phyloP scores from a whole-genome alignment of 805 yeast species.

The Ogataea wickerhamii region DNA sequence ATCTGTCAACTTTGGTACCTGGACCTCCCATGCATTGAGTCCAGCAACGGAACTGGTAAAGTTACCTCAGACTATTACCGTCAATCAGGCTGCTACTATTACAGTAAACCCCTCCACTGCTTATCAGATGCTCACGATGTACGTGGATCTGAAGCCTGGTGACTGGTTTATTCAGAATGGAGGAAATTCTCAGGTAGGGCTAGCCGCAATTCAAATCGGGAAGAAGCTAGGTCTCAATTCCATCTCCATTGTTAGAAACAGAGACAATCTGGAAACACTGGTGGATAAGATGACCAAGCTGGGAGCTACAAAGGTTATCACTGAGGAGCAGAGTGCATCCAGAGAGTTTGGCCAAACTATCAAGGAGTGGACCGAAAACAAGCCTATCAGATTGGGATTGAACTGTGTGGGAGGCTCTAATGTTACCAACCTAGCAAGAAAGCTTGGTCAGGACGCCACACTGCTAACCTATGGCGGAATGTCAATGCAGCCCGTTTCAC shows the following conservation, averaged over 20 bases:
- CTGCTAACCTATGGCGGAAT: constrained; percentile 95
- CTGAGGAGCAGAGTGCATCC: constrained; percentile 79
- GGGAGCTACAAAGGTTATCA: constrained; percentile 88
- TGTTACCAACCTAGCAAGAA: constrained; percentile 77
- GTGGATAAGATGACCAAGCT: constrained; percentile 49
- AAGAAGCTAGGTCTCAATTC: constrained; percentile 75
- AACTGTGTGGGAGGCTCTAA: constrained; percentile 94
- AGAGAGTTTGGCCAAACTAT: constrained; percentile 61
- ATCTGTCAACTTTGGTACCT: constrained; percentile 80
- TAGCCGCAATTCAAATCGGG: constrained; percentile 86
- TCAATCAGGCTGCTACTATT: constrained; percentile 78
- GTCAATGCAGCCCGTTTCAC: constrained; percentile 91
- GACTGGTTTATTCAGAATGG: constrained; percentile 97
- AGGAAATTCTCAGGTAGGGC: constrained; percentile 93
- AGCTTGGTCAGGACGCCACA: constrained; percentile 68
- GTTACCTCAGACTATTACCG: constrained; percentile 51
- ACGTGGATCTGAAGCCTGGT: constrained; percentile 55
- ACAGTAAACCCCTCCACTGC: constrained; percentile 94
- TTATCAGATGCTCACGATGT: constrained; percentile 76
- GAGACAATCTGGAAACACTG: constrained; percentile 68
- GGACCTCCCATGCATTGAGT: constrained; percentile 78
- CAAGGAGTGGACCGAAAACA: constrained; percentile 48
- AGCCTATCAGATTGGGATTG: constrained; percentile 69
- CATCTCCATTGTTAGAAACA: constrained; percentile 81
- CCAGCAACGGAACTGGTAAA: constrained; percentile 50